Percentiles rank a stretch among this genome's conserved stretches.
These are phyloP conservation scores for Amanita rimosa DNA, from an alignment of 768 basidiomycete species.

Conservation along the genomic window DNA sequence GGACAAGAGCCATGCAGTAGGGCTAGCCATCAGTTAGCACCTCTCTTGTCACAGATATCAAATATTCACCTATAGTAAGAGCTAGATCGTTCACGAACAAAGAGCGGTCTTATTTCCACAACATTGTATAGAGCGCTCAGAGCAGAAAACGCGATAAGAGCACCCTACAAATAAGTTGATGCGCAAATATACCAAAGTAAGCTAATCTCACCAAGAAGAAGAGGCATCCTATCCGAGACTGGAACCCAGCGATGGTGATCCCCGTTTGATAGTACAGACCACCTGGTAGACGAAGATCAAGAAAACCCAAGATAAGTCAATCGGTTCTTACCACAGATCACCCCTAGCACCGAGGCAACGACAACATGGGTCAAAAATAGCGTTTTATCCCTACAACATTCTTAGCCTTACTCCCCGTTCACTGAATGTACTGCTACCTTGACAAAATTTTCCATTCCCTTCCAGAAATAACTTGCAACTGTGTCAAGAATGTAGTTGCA, in stretches of 20 bases:
- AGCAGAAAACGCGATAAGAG: conserved; percentile 84
- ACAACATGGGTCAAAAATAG: conserved; percentile 71
- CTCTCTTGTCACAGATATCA: conserved; percentile 2
- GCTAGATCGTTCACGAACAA: conserved; percentile 81
- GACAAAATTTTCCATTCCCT: conserved; percentile 79
- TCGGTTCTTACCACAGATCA: conserved; percentile 63
- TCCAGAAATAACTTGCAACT: conserved; percentile 70
- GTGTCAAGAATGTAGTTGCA: conserved; percentile 79
- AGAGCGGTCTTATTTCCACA: conserved; percentile 73
- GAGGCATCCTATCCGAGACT: conserved; percentile 84
- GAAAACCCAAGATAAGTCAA: neutral
- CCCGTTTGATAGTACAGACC: conserved; percentile 80
- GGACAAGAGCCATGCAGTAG: conserved; percentile 85
- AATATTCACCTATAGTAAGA: conserved; percentile 64
- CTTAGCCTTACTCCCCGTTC: neutral
- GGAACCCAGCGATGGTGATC: conserved; percentile 83
- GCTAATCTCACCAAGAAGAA: conserved; percentile 68
- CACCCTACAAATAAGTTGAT: conserved; percentile 39
- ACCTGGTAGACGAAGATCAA: conserved; percentile 26
- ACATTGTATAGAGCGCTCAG: conserved; percentile 87
- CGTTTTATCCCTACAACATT: conserved; percentile 56
- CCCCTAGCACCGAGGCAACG: conserved; percentile 64
- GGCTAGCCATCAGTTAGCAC: conserved; percentile 29
- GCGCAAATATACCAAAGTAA: neutral
- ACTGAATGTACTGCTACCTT: conserved; percentile 27